These are phyloP conservation scores for Wickerhamiella australiensis DNA, from an alignment of 805 yeast genomes.

Conservation along the genomic window DNA sequence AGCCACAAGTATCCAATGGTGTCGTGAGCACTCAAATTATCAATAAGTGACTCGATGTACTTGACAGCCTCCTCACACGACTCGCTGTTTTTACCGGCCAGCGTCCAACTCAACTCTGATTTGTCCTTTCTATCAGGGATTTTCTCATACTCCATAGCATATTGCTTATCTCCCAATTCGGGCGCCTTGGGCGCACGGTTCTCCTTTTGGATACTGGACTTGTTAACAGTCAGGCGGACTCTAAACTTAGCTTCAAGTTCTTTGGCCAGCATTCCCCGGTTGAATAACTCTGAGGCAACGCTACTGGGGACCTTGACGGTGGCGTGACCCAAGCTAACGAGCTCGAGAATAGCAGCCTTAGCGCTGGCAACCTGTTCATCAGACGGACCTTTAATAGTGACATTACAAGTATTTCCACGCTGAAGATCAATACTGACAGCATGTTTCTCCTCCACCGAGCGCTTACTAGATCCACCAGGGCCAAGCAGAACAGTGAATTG, in stretches of 20 bases:
- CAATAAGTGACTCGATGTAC: conserved; percentile 40
- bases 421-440: conserved; percentile 58
- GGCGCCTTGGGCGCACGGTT: conserved; percentile 2
- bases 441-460: conserved; percentile 57
- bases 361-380: conserved; percentile 56
- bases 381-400: conserved; percentile 46
- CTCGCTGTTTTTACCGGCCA: conserved; percentile 41
- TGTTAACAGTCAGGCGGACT: conserved; percentile 50
- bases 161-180: conserved; percentile 29
- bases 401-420: conserved; percentile 37
- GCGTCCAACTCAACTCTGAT: conserved; percentile 40
- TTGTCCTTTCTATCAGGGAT: conserved; percentile 31
- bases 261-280: conserved; percentile 52
- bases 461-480: conserved; percentile 63
- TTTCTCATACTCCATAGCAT: conserved; percentile 32
- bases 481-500: conserved; percentile 73
- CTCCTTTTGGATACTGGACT: background rate
- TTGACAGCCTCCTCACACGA: conserved; percentile 42
- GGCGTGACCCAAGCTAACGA: conserved; percentile 47
- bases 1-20: conserved; percentile 53
- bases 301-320: conserved; percentile 46
- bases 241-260: conserved; percentile 40
- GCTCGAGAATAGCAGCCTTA: conserved; percentile 44
- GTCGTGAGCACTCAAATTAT: conserved; percentile 35
- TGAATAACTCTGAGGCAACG: conserved; percentile 49